A percentile compares a stretch with the other conserved stretches of the same genome.
Conservation (phyloP, 2,329 filamentous ascomycete species). For the Chrysoporthe deuterocubensis region DNA sequence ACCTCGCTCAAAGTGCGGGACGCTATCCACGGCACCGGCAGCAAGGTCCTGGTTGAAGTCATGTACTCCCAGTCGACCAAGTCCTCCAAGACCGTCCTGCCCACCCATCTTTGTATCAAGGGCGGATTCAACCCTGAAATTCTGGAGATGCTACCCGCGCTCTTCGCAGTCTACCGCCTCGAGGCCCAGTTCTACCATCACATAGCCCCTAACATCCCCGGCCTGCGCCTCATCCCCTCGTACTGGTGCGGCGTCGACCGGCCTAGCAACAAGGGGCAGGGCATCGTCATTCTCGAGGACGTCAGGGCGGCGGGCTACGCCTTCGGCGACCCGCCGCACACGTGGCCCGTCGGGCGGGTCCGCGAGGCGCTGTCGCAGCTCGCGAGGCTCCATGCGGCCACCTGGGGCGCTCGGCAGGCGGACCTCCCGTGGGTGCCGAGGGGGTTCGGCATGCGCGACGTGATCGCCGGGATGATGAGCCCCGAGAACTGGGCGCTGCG, state of each 20-base stretch:
- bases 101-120: slow-evolving; percentile 41
- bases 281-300: slow-evolving; percentile 20
- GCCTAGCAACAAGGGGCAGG: slow-evolving; percentile 21
- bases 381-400: slow-evolving; percentile 45
- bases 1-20: slow-evolving; percentile 24
- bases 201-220: slow-evolving; percentile 31
- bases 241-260: slow-evolving; percentile 20
- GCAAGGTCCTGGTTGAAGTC: slow-evolving; percentile 33
- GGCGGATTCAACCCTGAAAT: slow-evolving; percentile 42
- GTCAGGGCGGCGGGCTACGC: slow-evolving; percentile 32
- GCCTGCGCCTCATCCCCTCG: slow-evolving; percentile 26
- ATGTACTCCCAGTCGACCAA: slow-evolving; percentile 32
- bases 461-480: slow-evolving; percentile 34
- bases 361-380: slow-evolving; percentile 42
- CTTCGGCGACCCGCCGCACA: slow-evolving; percentile 12
- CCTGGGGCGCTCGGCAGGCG: slow-evolving; percentile 40
- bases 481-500: slow-evolving; percentile 17
- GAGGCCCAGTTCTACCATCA: slow-evolving; percentile 27
- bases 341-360: slow-evolving; percentile 21
- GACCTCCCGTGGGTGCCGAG: slow-evolving; percentile 35
- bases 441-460: slow-evolving; percentile 39
- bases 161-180: slow-evolving; percentile 22
- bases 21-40: slow-evolving; percentile 31
- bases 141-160: slow-evolving; percentile 15
- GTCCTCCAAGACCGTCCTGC: slow-evolving; percentile 22